phyloP scores from a whole-genome alignment of 768 basidiomycete species.

The Trametes punicea region DNA sequence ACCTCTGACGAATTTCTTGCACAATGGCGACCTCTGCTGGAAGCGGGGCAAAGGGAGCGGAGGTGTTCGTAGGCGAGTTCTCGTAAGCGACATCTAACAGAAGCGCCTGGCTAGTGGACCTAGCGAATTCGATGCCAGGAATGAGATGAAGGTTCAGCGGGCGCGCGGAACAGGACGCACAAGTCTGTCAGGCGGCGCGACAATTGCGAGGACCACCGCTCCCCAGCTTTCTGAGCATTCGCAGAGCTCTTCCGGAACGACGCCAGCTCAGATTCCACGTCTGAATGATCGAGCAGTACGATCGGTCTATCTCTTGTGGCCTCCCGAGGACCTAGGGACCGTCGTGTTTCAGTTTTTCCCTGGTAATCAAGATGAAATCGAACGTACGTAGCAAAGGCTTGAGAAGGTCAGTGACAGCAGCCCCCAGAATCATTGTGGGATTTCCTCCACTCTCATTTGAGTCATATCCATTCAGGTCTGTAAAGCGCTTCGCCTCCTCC shows the following conservation, averaged over 20 bases:
- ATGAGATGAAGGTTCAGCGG: too few relatives aligned
- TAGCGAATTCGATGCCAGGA: not conserved
- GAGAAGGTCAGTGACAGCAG: constrained; percentile 4
- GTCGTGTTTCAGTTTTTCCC: not conserved
- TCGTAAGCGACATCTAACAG: constrained; percentile 15
- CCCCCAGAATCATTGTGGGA: not conserved
- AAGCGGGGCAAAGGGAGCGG: constrained; percentile 17
- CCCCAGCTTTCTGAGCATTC: constrained; percentile 1
- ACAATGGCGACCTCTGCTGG: not conserved
- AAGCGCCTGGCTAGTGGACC: not conserved
- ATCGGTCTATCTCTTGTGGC: constrained; percentile 1
- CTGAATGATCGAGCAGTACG: constrained; percentile 15
- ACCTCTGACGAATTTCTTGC: not conserved
- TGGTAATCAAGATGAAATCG: not conserved
- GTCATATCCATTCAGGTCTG: too few relatives aligned
- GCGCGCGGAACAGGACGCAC: not conserved
- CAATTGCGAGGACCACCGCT: constrained; percentile 6
- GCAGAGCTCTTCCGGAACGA: not conserved
- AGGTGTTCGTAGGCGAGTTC: constrained; percentile 22
- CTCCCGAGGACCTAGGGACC: not conserved
- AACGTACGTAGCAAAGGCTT: constrained; percentile 17
- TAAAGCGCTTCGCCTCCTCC: not conserved
- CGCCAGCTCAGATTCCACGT: constrained; percentile 8
- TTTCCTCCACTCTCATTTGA: not conserved
- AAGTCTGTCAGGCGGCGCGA: not conserved